phyloP scores from a whole-genome alignment of 805 yeast species.

The Lipomyces kockii region DNA sequence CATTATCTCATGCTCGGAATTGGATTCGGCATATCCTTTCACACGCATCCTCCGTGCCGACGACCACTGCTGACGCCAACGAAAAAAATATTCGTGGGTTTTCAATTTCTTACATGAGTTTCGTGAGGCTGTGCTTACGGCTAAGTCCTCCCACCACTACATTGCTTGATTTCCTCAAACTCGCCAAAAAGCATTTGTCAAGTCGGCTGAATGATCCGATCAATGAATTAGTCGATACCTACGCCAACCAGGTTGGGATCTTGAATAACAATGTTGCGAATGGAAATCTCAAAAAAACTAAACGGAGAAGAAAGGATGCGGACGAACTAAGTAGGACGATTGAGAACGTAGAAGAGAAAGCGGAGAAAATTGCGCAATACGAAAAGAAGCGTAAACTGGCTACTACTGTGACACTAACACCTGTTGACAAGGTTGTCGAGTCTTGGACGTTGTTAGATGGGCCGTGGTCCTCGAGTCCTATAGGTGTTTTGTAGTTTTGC shows the following conservation, averaged over 20 bases:
- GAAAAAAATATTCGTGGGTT: neutral
- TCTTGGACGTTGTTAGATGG: conserved; percentile 9
- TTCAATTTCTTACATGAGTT: neutral
- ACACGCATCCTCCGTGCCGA: neutral
- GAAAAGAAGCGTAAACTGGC: neutral
- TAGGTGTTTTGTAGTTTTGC: conserved; percentile 16
- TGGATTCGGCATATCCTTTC: conserved; percentile 25
- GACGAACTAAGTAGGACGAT: neutral
- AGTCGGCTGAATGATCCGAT: neutral
- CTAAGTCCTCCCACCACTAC: conserved; percentile 11
- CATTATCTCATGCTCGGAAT: conserved; percentile 8
- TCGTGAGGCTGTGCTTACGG: neutral
- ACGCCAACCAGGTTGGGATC: conserved; percentile 15
- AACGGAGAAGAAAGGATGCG: too few species aligned
- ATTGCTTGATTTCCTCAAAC: conserved; percentile 7
- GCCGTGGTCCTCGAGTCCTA: conserved; percentile 20
- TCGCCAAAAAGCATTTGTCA: conserved; percentile 2
- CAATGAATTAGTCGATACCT: conserved; percentile 1
- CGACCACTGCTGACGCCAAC: neutral
- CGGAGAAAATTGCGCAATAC: conserved; percentile 1
- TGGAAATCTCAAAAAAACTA: neutral
- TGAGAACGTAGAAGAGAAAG: neutral
- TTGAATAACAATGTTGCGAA: neutral
- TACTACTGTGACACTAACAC: neutral
- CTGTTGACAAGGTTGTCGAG: neutral